phyloP scores from a whole-genome alignment of 495 filamentous ascomycete genomes.

The Hypoxylon cercidicola region DNA sequence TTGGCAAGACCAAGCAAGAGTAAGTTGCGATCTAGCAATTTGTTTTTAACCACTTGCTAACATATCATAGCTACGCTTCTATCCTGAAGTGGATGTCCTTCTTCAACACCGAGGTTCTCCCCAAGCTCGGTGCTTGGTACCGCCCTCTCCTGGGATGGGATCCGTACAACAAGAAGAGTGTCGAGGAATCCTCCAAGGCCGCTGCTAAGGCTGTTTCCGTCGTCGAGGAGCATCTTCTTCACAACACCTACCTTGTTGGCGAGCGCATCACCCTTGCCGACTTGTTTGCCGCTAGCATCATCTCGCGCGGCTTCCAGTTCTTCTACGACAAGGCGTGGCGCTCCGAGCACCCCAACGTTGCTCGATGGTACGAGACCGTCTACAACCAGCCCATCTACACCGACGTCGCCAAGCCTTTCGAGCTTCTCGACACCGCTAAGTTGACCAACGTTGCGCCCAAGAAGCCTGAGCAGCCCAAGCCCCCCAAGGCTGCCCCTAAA shows the following conservation, averaged over 20 bases:
- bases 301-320: slow-evolving; percentile 85
- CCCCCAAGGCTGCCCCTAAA: slow-evolving; percentile 68
- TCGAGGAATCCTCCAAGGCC: slow-evolving; percentile 78
- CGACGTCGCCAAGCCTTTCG: slow-evolving; percentile 74
- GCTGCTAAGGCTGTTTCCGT: slow-evolving; percentile 73
- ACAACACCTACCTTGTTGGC: slow-evolving; percentile 96
- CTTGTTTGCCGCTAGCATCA: slow-evolving; percentile 79
- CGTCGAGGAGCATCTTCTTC: slow-evolving; percentile 85
- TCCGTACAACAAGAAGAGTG: slow-evolving; percentile 96
- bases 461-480: slow-evolving; percentile 73
- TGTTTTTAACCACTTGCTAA: slow-evolving; percentile 31
- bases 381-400: slow-evolving; percentile 91
- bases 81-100: slow-evolving; percentile 96
- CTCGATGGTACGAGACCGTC: slow-evolving; percentile 94
- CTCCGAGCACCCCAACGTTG: slow-evolving; percentile 78
- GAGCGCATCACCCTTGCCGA: slow-evolving; percentile 98
- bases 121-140: slow-evolving; percentile 82
- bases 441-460: slow-evolving; percentile 91
- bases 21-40: slow-evolving; percentile 51
- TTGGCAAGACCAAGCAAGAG: slow-evolving; percentile 99
- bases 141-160: slow-evolving; percentile 84
- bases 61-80: slow-evolving; percentile 74
- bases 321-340: slow-evolving; percentile 92
- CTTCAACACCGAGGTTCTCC: slow-evolving; percentile 83
- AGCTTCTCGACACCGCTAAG: slow-evolving; percentile 80